Conservation (phyloP, 495 filamentous ascomycete genomes). For the Podospora didyma region DNA sequence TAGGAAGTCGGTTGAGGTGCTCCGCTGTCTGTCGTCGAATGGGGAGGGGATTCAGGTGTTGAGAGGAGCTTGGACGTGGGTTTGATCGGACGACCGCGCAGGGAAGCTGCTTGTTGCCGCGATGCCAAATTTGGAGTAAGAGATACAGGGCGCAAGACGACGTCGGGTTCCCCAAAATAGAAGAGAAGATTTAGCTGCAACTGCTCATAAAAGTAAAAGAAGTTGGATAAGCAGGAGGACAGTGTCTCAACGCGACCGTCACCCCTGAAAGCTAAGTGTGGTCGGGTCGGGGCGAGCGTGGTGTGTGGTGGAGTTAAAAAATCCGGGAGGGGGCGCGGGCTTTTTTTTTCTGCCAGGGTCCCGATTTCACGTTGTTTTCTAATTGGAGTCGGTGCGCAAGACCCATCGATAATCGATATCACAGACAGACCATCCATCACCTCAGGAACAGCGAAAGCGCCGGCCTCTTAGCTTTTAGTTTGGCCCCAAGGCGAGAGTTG, state of each 20-base stretch:
- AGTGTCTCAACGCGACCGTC: background rate
- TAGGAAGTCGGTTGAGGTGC: background rate
- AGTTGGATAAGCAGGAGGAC: background rate
- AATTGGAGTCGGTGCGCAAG: background rate
- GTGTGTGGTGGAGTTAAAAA: slow-evolving; percentile 5
- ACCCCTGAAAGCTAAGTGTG: slow-evolving; percentile 1
- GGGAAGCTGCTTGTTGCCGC: slow-evolving; percentile 2
- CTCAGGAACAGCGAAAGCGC: too few species aligned
- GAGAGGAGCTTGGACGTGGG: slow-evolving; percentile 6
- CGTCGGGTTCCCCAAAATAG: background rate
- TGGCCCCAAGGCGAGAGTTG: too few species aligned
- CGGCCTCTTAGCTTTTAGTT: too few species aligned
- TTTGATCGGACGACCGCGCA: background rate
- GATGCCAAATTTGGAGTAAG: background rate
- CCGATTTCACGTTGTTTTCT: slow-evolving; percentile 2
- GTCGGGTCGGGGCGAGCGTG: background rate
- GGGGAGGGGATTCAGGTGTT: background rate
- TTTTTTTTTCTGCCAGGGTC: background rate
- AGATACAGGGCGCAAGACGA: background rate
- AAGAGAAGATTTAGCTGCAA: background rate
- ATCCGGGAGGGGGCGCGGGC: background rate
- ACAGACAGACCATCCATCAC: too few species aligned
- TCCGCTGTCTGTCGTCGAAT: background rate
- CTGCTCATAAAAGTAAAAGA: background rate
- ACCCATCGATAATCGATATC: background rate